Base-by-base conservation (phyloP, 1,284 basidiomycete species). In the Cryptococcus sp. region DNA sequence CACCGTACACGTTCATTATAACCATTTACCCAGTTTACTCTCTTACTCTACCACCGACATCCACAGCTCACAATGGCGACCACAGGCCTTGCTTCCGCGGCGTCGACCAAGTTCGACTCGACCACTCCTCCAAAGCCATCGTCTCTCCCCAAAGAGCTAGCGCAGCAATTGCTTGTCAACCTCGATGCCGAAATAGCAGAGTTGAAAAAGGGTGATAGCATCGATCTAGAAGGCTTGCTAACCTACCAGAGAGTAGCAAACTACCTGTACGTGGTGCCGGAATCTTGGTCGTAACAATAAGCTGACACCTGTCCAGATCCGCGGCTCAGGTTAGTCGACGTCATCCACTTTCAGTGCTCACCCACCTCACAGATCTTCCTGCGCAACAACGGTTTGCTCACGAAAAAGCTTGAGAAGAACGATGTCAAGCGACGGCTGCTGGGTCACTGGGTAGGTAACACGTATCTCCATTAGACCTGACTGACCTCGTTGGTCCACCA, bases 381-480 rank as follows among this genome's bases (percentile, higher is more conserved):
- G 50, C 85, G 84, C 63, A 80, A 83, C 64, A 88, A 92, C 65
- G 83, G 85, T n/a, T 80, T 90, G 1, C 77, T 90, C 40, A 83
- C 88, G 55, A 79, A 83, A 22, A 75, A 82, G 30, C 79, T 91
- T 13, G 60, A 67, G 41, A 77, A 80, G 17, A 83, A 86, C 47
- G 83, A 90, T 68, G 86, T 91, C 78, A 91, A 91, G 77, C 81
- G 82, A 49, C 85, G 91, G 61, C 83, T 93, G 17, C 83, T 93
- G 16, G 81, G 82, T 10, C 78, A 80, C 58, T 79, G 66, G 60
- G 66, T 68, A 45, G 25, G 63, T 58, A 27, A 30, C 39, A 23
- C 47, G 38, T 50, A 50, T 16, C 13, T 6, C 7, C 22, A 41
- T 16, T 49, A 19, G n/a, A 39, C 16, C 43, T 35, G 30, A 35